Evolutionary conservation across 1,284 basidiomycete species (phyloP).

Genomic region (Termitomyces sp.): DNA sequence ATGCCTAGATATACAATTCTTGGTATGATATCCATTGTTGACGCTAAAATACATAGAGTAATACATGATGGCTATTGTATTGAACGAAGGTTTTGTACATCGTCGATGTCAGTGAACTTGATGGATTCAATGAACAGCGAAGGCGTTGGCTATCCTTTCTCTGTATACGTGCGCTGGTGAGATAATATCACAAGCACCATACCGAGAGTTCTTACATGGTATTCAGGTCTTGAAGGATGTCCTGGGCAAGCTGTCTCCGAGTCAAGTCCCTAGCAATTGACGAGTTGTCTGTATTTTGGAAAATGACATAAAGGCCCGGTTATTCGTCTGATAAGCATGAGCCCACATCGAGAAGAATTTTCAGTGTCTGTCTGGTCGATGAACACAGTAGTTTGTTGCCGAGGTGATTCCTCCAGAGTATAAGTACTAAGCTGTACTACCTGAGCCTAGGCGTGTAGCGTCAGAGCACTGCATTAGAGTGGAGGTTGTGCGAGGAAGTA

Average conservation of each 20-base stretch:
- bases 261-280: neutral
- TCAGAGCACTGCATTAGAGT: neutral
- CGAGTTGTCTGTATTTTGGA: neutral
- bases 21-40: neutral
- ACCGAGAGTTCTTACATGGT: constrained; percentile 14
- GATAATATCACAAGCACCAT: neutral
- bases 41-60: constrained; percentile 1
- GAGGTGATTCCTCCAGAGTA: neutral
- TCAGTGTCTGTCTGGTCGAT: constrained; percentile 2
- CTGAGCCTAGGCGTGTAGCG: neutral
- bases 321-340: neutral
- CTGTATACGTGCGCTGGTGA: constrained; percentile 3
- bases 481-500: neutral
- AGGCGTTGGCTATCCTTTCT: constrained; percentile 20
- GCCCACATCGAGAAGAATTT: constrained; percentile 8
- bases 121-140: constrained; percentile 9
- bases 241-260: constrained; percentile 11
- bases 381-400: neutral
- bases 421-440: constrained; percentile 1
- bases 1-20: neutral
- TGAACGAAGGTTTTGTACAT: neutral
- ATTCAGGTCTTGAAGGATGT: constrained; percentile 19
- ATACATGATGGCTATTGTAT: neutral
- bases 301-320: neutral
- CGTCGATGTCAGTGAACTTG: neutral